These are phyloP conservation scores for Xylaria castorea DNA, from an alignment of 495 filamentous ascomycete genomes.

Conservation along the genomic window DNA sequence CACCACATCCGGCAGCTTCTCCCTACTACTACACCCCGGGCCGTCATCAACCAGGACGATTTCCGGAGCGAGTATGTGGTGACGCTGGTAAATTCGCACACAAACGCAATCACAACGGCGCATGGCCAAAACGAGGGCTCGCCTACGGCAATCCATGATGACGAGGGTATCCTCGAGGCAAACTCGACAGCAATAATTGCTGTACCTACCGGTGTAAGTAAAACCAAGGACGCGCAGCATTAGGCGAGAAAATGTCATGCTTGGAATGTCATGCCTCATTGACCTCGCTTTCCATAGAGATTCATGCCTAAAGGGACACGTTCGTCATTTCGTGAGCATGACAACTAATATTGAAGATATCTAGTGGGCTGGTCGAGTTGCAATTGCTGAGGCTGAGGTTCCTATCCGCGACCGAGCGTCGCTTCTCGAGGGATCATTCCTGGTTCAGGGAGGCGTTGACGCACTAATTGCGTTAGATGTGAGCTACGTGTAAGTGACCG, in stretches of 20 bases:
- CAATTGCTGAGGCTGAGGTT: conserved; percentile 32
- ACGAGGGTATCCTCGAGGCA: conserved; percentile 19
- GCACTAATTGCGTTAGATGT: conserved; percentile 34
- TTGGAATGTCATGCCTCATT: no score
- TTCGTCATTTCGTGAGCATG: not conserved
- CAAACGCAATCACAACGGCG: conserved; percentile 30
- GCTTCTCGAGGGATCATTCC: conserved; percentile 35
- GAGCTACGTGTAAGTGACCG: conserved; percentile 38
- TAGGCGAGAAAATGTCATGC: no score
- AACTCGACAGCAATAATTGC: conserved; percentile 29
- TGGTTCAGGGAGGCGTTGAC: not conserved
- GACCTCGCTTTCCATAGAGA: no score
- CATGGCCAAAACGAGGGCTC: conserved; percentile 27
- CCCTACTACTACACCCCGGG: not conserved
- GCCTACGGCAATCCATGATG: conserved; percentile 24
- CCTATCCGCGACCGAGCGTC: conserved; percentile 29
- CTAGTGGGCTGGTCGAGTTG: conserved; percentile 36
- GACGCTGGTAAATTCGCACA: conserved; percentile 38
- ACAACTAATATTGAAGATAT: conserved; percentile 12
- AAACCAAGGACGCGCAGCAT: not conserved
- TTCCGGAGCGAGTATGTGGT: conserved; percentile 32
- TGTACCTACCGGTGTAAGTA: conserved; percentile 34
- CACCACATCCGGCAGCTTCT: not conserved
- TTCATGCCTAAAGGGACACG: not conserved
- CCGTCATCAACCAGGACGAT: not conserved